Conservation (phyloP, 108 stramenopile species). For the Mayamaea pseudoterrestris region DNA sequence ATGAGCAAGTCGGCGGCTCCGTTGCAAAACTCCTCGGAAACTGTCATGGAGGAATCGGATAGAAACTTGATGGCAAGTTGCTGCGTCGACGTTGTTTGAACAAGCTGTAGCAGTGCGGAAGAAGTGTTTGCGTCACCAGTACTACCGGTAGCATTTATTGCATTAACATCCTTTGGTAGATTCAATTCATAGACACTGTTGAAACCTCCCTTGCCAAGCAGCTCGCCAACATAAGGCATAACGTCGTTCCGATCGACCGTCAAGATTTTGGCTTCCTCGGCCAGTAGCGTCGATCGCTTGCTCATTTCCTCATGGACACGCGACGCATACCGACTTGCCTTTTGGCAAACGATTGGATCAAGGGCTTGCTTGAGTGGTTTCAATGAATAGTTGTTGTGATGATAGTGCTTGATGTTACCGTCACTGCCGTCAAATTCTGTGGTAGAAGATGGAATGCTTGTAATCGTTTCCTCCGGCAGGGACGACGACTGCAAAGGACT, state of each 20-base stretch:
- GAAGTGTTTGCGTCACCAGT: not conserved
- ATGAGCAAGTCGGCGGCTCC: constrained; percentile 60
- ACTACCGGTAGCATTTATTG: not conserved
- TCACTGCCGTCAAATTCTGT: no score
- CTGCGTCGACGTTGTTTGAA: constrained; percentile 5
- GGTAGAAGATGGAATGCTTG: no score
- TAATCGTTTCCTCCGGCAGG: no score
- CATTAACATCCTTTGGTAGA: constrained; percentile 9
- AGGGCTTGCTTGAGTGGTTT: constrained; percentile 9
- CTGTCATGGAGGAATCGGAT: constrained; percentile 30
- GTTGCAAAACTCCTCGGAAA: constrained; percentile 49
- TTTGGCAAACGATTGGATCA: constrained; percentile 38
- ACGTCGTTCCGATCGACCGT: constrained; percentile 43
- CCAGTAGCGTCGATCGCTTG: constrained; percentile 28
- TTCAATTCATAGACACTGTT: constrained; percentile 41
- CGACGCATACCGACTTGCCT: constrained; percentile 31
- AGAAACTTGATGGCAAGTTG: constrained; percentile 52
- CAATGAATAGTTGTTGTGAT: no score
- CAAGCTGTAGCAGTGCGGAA: constrained; percentile 10
- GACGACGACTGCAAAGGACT: no score
- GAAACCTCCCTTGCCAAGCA: constrained; percentile 42
- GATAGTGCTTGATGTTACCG: no score
- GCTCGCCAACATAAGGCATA: constrained; percentile 32
- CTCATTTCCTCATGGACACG: constrained; percentile 43
- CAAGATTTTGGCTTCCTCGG: constrained; percentile 21